Conservation (phyloP, 345 rosid species). For the Bruguiera gymnorhiza region DNA sequence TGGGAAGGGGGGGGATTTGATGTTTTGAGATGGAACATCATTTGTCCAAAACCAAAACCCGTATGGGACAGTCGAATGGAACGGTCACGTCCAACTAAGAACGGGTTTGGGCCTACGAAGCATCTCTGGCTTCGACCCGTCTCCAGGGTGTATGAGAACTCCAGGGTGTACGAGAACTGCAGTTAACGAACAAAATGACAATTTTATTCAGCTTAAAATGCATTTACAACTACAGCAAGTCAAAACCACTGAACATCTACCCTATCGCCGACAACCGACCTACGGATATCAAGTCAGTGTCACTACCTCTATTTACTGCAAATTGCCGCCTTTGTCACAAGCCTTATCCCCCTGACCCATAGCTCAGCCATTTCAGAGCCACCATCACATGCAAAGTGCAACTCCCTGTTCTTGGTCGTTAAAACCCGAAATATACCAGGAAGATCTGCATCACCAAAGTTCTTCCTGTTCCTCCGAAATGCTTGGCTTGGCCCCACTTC, state of each 20-base stretch:
- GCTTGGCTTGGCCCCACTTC: conserved; percentile 52
- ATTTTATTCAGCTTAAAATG: not conserved
- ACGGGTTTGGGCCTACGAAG: too few relatives aligned
- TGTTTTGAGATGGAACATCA: too few relatives aligned
- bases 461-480: conserved; percentile 49
- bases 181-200: too few relatives aligned
- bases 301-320: conserved; percentile 30
- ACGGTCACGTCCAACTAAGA: too few relatives aligned
- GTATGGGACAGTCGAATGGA: too few relatives aligned
- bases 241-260: conserved; percentile 29
- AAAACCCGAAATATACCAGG: conserved; percentile 68
- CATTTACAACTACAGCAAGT: conserved; percentile 34
- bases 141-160: too few relatives aligned
- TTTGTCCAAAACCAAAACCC: too few relatives aligned
- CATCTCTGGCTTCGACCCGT: too few relatives aligned
- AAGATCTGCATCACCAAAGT: conserved; percentile 35
- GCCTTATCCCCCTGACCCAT: conserved; percentile 90
- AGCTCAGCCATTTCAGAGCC: conserved; percentile 77
- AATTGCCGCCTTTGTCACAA: conserved; percentile 56
- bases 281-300: not conserved
- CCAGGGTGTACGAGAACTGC: too few relatives aligned
- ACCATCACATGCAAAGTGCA: conserved; percentile 76
- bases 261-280: not conserved
- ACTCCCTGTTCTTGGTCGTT: conserved; percentile 66
- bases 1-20: too few relatives aligned